A percentile compares a stretch with the other conserved stretches of the same genome.
Conservation (phyloP, 2,329 filamentous ascomycete genomes). For the Ophiostoma australiae region DNA sequence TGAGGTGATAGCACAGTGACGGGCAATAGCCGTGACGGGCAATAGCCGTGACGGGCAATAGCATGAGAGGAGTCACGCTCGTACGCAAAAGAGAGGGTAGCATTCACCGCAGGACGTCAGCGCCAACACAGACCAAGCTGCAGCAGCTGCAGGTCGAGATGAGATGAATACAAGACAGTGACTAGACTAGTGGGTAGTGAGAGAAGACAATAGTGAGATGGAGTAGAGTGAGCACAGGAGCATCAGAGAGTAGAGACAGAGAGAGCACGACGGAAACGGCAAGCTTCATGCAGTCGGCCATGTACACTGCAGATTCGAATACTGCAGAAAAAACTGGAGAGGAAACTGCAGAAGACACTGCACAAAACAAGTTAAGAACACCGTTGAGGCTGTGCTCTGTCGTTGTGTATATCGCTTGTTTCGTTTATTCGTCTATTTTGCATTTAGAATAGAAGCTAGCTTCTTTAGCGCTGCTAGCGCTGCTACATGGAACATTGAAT, state of each 20-base stretch:
- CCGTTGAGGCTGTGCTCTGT: slow-evolving; percentile 11
- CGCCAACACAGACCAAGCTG: background rate
- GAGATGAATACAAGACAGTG: background rate
- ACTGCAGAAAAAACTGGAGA: background rate
- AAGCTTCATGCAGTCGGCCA: background rate
- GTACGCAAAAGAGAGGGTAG: background rate
- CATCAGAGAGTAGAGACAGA: too few relatives aligned
- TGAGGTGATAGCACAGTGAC: too few relatives aligned
- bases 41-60: too few relatives aligned
- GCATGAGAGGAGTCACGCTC: background rate
- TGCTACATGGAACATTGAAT: background rate
- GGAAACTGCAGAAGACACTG: too few relatives aligned
- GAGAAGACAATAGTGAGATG: background rate
- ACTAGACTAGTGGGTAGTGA: too few relatives aligned
- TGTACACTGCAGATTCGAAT: background rate
- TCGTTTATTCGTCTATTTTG: background rate
- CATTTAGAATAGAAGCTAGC: background rate
- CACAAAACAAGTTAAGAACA: background rate
- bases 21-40: too few relatives aligned
- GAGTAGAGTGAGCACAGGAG: background rate
- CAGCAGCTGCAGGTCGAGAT: background rate
- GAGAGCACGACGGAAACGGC: background rate
- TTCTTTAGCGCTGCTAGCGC: background rate
- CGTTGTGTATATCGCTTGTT: too few relatives aligned
- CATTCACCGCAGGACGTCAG: slow-evolving; percentile 2